Evolutionary conservation across 208 protist species (phyloP), one percentile per base, ranked within the genome.

Genomic region (Lotmaria passim): DNA sequence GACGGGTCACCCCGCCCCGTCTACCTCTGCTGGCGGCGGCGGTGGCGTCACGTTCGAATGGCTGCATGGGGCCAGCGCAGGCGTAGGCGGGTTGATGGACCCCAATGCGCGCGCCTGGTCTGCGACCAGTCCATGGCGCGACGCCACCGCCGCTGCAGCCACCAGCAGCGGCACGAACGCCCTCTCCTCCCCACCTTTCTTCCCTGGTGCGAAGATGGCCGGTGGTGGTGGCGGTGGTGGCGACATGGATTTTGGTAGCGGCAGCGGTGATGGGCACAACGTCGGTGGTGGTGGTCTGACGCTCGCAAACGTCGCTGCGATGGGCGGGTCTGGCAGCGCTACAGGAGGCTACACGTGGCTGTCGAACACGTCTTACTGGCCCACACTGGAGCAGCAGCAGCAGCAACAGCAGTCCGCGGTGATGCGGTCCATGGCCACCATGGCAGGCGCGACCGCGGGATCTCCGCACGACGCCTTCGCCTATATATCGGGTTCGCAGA

Each of bases 321-420:
- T n/a, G n/a, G n/a, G n/a, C n/a, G n/a, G n/a, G n/a, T n/a, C n/a
- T n/a, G n/a, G n/a, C n/a, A n/a, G 46, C 7, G 28, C 55, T 28
- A 50, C 12, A 23, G 6, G 38, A 30, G 41, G 24, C 28, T 70
- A 64, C 30, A 63, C 38, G 41, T 70, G 71, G 71, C 41, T 70
- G 34, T 55, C 62, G 30, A 66, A 78, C 51, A 73, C 57, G 8
- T 61, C 57, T 10, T 69, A 55, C 43, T 73, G 65, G 56, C 33
- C 31, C 5, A 24, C 55, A 21, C 57, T 50, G 12, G 31, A 78
- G 17, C 71, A 60, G 36, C 43, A 67, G 24, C 41, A 67, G 38
- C 71, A 57, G 30, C 52, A 53, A 12, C 61, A 51, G 39, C 47
- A 61, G n/a, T 50, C 44, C 0, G 28, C 39, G 39, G 7, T 57